Percentiles rank a stretch among this genome's conserved stretches.
Conservation (phyloP, 495 filamentous ascomycete genomes). For the Hypoxylon rickii region DNA sequence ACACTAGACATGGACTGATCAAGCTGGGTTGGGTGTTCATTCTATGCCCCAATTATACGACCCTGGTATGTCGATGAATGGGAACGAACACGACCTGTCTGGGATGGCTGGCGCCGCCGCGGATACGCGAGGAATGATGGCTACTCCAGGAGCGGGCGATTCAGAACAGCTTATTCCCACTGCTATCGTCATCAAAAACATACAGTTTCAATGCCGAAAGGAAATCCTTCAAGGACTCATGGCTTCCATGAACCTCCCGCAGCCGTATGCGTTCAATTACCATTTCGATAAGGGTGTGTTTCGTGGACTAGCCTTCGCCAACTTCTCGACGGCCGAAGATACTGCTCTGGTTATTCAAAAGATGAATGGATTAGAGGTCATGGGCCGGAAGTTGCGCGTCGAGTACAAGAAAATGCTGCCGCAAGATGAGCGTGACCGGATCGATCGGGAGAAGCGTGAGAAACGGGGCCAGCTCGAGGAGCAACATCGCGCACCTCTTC, state of each 20-base stretch:
- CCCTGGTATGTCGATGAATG: constrained; percentile 39
- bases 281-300: constrained; percentile 99
- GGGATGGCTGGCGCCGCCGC: constrained; percentile 29
- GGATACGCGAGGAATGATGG: constrained; percentile 39
- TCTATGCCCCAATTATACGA: constrained; percentile 45
- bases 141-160: constrained; percentile 57
- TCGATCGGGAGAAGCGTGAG: constrained; percentile 96
- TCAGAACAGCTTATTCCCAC: constrained; percentile 85
- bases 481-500: constrained; percentile 73
- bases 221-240: constrained; percentile 90
- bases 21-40: constrained; percentile 46
- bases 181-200: constrained; percentile 99
- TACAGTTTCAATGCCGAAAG: constrained; percentile 97
- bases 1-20: constrained; percentile 55
- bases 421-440: constrained; percentile 88
- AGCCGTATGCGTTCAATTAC: constrained; percentile 99
- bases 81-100: constrained; percentile 38
- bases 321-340: constrained; percentile 94
- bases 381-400: constrained; percentile 90
- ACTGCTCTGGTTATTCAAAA: constrained; percentile 87
- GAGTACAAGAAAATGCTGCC: constrained; percentile 99
- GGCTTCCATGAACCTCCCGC: constrained; percentile 85
- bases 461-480: constrained; percentile 95
- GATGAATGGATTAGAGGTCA: constrained; percentile 93
- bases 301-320: constrained; percentile 93